phyloP scores from a whole-genome alignment of 2,329 filamentous ascomycete species.

The Talaromyces sp. region DNA sequence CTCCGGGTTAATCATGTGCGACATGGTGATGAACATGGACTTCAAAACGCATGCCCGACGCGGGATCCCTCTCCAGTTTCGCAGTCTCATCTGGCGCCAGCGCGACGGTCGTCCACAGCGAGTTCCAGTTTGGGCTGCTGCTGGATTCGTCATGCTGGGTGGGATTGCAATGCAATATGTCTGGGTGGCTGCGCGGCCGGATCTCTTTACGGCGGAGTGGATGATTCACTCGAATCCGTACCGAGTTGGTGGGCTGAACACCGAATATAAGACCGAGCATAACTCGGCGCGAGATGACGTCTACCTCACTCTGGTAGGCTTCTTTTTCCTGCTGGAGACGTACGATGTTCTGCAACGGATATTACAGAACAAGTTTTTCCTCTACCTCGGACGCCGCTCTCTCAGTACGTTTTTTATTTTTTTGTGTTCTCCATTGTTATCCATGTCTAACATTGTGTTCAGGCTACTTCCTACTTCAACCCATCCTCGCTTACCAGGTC shows the following conservation, averaged over 20 bases:
- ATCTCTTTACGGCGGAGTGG: conserved; percentile 31
- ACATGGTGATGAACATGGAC: conserved; percentile 38
- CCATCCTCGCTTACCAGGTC: conserved; percentile 36
- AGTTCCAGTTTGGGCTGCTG: conserved; percentile 28
- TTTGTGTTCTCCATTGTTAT: neutral
- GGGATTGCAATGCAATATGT: conserved; percentile 39
- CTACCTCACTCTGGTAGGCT: conserved; percentile 40
- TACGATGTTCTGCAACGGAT: conserved; percentile 29
- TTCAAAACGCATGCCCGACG: conserved; percentile 21
- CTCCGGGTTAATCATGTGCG: conserved; percentile 36
- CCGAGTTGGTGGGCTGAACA: conserved; percentile 31
- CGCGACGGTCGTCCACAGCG: conserved; percentile 1
- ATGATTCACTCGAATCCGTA: conserved; percentile 39
- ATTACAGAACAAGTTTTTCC: conserved; percentile 29
- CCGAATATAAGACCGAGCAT: conserved; percentile 24
- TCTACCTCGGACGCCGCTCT: conserved; percentile 37
- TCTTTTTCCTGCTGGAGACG: conserved; percentile 37
- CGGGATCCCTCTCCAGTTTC: conserved; percentile 17
- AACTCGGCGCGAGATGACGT: conserved; percentile 38
- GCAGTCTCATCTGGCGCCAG: conserved; percentile 11
- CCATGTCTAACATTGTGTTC: neutral
- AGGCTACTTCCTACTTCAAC: conserved; percentile 40
- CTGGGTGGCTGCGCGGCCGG: conserved; percentile 36
- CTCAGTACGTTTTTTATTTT: conserved; percentile 32
- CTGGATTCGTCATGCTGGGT: conserved; percentile 23